These are phyloP conservation scores for Globisporangium ultimum DNA, from an alignment of 352 stramenopile species.

Conservation along the genomic window DNA sequence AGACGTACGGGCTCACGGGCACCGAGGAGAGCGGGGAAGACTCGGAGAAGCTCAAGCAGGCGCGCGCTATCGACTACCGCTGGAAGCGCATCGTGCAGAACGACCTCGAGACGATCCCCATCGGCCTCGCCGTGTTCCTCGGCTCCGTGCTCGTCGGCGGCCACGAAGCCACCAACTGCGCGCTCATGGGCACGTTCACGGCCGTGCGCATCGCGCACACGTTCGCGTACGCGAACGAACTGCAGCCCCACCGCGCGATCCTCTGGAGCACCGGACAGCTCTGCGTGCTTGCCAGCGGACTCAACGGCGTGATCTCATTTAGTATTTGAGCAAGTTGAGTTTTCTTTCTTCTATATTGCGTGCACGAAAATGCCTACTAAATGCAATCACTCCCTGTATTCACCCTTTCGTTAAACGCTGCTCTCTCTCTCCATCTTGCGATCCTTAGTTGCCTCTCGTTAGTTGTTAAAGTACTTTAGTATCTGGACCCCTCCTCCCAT, in stretches of 20 bases:
- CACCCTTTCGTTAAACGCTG: too few relatives aligned
- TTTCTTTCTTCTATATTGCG: too few relatives aligned
- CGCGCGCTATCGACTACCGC: constrained; percentile 25
- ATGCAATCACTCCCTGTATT: not conserved
- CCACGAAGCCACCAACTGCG: constrained; percentile 38
- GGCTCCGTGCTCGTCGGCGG: constrained; percentile 39
- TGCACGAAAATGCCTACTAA: too few relatives aligned
- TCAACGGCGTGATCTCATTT: constrained; percentile 39
- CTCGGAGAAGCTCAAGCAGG: constrained; percentile 5
- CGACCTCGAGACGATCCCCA: constrained; percentile 42
- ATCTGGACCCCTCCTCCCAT: too few relatives aligned
- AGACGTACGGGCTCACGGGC: constrained; percentile 2
- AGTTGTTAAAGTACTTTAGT: too few relatives aligned
- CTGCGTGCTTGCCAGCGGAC: constrained; percentile 28
- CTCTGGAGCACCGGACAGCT: constrained; percentile 33
- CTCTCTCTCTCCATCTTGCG: too few relatives aligned
- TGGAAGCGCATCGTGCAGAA: constrained; percentile 45
- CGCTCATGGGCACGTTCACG: constrained; percentile 12
- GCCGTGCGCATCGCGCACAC: too few relatives aligned
- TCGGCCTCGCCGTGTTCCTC: constrained; percentile 37
- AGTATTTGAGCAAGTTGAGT: constrained; percentile 5
- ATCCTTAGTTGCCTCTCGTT: too few relatives aligned
- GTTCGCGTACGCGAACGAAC: too few relatives aligned
- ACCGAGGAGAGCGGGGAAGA: constrained; percentile 1
- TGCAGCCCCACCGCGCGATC: constrained; percentile 4